Percentiles rank a stretch among this genome's conserved stretches.
Conservation (phyloP, 2,329 filamentous ascomycete genomes). For the Grosmannia penicillata region DNA sequence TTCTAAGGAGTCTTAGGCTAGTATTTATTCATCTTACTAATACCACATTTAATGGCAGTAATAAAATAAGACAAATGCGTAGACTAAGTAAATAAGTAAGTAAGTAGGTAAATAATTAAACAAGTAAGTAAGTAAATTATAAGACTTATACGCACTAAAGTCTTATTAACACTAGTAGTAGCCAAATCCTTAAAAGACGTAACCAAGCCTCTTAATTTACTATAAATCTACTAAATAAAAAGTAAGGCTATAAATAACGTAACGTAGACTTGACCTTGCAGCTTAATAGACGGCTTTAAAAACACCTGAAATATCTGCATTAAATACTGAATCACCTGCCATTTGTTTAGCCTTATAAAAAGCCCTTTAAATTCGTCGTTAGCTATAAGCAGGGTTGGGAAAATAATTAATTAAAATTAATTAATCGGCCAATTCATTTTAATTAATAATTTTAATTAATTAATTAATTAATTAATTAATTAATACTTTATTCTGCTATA, state of each 20-base stretch:
- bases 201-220: constrained; percentile 3
- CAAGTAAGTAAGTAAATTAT: background rate
- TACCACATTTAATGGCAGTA: background rate
- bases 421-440: background rate
- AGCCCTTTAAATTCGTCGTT: background rate
- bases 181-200: constrained; percentile 1
- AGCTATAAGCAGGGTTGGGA: background rate
- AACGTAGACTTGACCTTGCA: background rate
- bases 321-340: background rate
- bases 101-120: background rate
- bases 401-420: background rate
- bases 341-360: background rate
- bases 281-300: background rate
- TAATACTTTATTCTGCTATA: too few species aligned
- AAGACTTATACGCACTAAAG: too few species aligned
- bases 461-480: background rate
- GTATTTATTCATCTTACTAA: background rate
- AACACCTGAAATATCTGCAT: background rate
- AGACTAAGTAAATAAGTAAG: background rate
- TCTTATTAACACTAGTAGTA: background rate
- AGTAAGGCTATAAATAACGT: background rate
- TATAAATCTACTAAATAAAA: constrained; percentile 1
- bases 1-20: too few species aligned
- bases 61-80: background rate
- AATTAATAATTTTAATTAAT: background rate